Evolutionary conservation across 495 filamentous ascomycete species (phyloP), one percentile per base, ranked within the genome.

Genomic region (Wilcoxina mikolae): DNA sequence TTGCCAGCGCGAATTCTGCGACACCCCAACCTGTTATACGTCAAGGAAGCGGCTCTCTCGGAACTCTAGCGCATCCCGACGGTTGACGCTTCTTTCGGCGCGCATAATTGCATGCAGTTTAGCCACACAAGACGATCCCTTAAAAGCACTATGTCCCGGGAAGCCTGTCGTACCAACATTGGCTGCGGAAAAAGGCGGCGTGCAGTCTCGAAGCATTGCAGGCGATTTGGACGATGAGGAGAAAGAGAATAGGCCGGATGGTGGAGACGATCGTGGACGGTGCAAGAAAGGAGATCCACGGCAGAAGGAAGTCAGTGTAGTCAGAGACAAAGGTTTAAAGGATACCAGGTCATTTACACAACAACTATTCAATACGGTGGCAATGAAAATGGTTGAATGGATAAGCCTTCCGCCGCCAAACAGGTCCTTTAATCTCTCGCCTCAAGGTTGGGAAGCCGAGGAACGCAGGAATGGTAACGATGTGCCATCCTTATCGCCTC

Each of bases 321-420:
- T 62, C n/a, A 66, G 50, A 11, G 64, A 66, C 44, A 60, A 60
- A 31, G 64, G 64, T 9, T 24, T 62, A n/a, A 87, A 83, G 60
- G 86, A 93, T 62, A 83, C 85, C 18, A 83, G 84, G 56, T 90
- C 85, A 0, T 89, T 93, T 58, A 82, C 83, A 7, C 87, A 87
- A 43, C 84, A 84, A 55, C 70, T 91, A 2, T 89, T 90, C 60
- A 82, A 82, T 57, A 87, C 86, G 2, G 72, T 80, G 39, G 76
- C 85, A 3, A 73, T 87, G 57, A 81, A 81, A 53, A 84, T 90
- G 79, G 69, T 90, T 25, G 84, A 88, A 65, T 88, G 83, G 83
- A 60, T 66, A n/a, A 59, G 63, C 22, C 38, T 65, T 0, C 66
- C 61, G 10, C 57, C 53, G 28, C 31, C 57, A 0, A 39, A 52